A percentile compares a stretch with the other conserved stretches of the same genome.
Evolutionary conservation across 345 rosid species (phyloP).

Genomic region (Crucihimalaya himalaica): DNA sequence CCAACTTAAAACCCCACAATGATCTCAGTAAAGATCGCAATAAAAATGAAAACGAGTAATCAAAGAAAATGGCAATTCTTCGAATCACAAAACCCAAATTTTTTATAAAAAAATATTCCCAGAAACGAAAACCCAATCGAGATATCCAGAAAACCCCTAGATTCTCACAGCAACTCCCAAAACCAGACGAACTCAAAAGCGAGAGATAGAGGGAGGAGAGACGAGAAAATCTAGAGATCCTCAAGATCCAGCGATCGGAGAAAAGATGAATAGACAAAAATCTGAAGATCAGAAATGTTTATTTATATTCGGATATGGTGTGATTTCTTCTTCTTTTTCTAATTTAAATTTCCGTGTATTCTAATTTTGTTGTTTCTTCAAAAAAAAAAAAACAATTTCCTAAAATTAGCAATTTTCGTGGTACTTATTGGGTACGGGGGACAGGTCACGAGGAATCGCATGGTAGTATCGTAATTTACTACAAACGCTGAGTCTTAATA

Average conservation of each 20-base stretch:
- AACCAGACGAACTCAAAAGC: background rate
- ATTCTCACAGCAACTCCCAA: slow-evolving; percentile 6
- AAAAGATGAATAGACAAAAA: background rate
- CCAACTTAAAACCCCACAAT: background rate
- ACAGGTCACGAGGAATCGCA: slow-evolving; percentile 29
- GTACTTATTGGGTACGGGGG: slow-evolving; percentile 40
- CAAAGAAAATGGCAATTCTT: slow-evolving; percentile 36
- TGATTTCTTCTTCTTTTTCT: background rate
- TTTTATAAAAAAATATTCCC: background rate
- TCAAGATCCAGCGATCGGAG: slow-evolving; percentile 37
- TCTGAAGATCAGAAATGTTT: slow-evolving; percentile 1
- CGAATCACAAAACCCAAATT: slow-evolving; percentile 1
- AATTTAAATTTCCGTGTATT: slow-evolving; percentile 6
- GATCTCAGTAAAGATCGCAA: slow-evolving; percentile 29
- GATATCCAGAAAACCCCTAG: slow-evolving; percentile 21
- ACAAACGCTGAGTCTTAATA: slow-evolving; percentile 5
- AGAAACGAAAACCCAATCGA: slow-evolving; percentile 30
- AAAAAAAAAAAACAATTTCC: background rate
- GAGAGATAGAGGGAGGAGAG: slow-evolving; percentile 9
- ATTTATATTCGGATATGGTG: background rate
- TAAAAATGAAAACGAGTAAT: background rate
- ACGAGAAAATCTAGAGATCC: slow-evolving; percentile 34
- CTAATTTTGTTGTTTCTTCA: slow-evolving; percentile 18
- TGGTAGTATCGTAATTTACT: background rate
- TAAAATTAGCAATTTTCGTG: slow-evolving; percentile 38